Evolutionary conservation across 345 rosid species (phyloP).

Genomic region (Draba incana): DNA sequence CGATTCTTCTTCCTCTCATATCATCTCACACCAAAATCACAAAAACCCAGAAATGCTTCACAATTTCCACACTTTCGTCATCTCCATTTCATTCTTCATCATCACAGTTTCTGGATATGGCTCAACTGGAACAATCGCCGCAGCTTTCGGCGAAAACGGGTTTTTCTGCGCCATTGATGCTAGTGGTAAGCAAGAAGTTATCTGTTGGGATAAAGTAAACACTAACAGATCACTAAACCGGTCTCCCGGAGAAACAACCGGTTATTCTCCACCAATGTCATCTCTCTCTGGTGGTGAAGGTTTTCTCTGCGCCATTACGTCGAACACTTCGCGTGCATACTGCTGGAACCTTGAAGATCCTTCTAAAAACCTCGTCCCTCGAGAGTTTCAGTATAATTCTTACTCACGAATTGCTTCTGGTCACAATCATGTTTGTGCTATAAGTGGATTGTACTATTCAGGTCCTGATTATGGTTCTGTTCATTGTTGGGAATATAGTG

Average conservation of each 20-base stretch:
- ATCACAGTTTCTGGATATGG: constrained; percentile 39
- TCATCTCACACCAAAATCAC: neutral
- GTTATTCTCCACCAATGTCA: constrained; percentile 58
- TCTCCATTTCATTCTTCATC: constrained; percentile 5
- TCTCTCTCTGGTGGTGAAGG: constrained; percentile 88
- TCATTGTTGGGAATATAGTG: constrained; percentile 47
- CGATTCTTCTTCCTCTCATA: constrained; percentile 29
- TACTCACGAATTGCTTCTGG: constrained; percentile 51
- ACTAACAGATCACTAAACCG: constrained; percentile 42
- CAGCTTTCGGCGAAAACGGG: constrained; percentile 66
- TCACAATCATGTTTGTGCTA: constrained; percentile 42
- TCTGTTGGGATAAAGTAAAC: constrained; percentile 71
- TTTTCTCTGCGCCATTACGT: constrained; percentile 79
- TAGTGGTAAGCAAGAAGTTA: constrained; percentile 74
- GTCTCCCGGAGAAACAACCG: constrained; percentile 35
- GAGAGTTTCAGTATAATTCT: constrained; percentile 49
- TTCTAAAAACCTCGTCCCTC: constrained; percentile 67
- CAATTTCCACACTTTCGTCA: constrained; percentile 15
- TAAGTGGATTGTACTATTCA: constrained; percentile 44
- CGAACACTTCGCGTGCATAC: constrained; percentile 72
- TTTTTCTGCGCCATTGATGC: constrained; percentile 88
- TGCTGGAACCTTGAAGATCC: constrained; percentile 67
- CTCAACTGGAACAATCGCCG: constrained; percentile 42
- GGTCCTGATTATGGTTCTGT: constrained; percentile 44
- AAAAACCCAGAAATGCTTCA: constrained; percentile 31